Conservation (phyloP, 139 green algal species). For the Tetradesmus lagerheimii region DNA sequence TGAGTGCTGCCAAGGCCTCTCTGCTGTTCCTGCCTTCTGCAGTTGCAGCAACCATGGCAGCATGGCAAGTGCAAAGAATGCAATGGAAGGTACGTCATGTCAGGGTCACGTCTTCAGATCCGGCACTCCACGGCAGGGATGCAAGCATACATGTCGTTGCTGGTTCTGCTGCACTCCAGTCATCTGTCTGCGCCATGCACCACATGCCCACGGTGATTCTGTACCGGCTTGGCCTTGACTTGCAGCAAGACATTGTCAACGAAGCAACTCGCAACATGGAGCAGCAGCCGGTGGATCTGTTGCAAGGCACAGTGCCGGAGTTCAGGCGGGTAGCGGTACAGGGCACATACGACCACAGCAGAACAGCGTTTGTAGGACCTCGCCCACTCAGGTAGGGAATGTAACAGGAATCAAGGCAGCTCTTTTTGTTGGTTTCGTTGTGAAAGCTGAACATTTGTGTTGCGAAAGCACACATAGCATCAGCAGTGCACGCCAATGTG, state of each 20-base stretch:
- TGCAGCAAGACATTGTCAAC: constrained; percentile 24
- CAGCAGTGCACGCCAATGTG: no score
- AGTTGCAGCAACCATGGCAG: constrained; percentile 41
- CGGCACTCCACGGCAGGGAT: neutral
- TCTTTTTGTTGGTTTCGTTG: no score
- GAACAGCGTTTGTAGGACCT: constrained; percentile 43
- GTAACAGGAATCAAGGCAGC: no score
- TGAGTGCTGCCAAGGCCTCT: neutral
- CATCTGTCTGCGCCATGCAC: neutral
- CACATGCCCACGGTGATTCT: no score
- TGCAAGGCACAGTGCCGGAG: constrained; percentile 25
- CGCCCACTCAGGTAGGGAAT: constrained; percentile 41
- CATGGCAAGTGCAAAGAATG: constrained; percentile 51
- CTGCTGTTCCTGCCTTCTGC: constrained; percentile 48
- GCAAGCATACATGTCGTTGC: neutral
- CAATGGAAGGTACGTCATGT: constrained; percentile 38
- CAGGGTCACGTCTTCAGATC: neutral
- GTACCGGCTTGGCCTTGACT: neutral
- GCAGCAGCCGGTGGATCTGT: constrained; percentile 31
- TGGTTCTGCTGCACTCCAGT: neutral
- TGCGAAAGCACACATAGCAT: no score
- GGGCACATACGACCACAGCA: constrained; percentile 41
- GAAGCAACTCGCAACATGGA: constrained; percentile 36
- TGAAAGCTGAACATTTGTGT: no score
- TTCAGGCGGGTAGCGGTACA: constrained; percentile 28